Percentiles rank a stretch among this genome's conserved stretches.
phyloP scores from a whole-genome alignment of 768 basidiomycete genomes.

The Pisolithus tinctorius region DNA sequence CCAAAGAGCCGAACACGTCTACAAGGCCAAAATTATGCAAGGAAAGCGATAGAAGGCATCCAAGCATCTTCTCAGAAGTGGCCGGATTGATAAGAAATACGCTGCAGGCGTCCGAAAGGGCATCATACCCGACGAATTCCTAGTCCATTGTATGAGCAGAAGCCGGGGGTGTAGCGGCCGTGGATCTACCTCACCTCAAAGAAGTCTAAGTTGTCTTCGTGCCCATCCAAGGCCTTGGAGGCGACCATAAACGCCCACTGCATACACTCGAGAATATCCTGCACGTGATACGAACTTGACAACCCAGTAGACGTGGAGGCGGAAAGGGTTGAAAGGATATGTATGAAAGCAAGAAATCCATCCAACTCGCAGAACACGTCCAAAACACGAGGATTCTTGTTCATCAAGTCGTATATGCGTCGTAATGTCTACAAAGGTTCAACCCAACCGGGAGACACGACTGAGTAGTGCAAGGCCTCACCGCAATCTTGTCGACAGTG shows the following conservation, averaged over 20 bases:
- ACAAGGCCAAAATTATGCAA: slow-evolving; percentile 57
- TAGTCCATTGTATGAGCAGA: slow-evolving; percentile 2
- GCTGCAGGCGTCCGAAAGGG: slow-evolving; percentile 53
- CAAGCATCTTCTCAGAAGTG: slow-evolving; percentile 51
- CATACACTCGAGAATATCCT: slow-evolving; percentile 44
- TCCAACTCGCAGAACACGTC: slow-evolving; percentile 78
- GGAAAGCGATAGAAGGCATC: slow-evolving; percentile 62
- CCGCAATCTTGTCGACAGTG: slow-evolving; percentile 43
- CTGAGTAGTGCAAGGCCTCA: slow-evolving; percentile 22
- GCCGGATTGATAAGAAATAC: slow-evolving; percentile 41
- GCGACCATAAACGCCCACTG: slow-evolving; percentile 58
- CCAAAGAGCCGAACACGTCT: slow-evolving; percentile 45
- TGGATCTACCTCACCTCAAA: slow-evolving; percentile 50
- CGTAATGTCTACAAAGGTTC: slow-evolving; percentile 41
- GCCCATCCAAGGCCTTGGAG: slow-evolving; percentile 55
- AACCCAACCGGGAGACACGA: not conserved
- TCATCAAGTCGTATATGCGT: slow-evolving; percentile 64
- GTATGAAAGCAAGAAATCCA: slow-evolving; percentile 72
- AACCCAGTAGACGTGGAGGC: slow-evolving; percentile 23
- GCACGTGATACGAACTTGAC: slow-evolving; percentile 27
- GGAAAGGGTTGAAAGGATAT: slow-evolving; percentile 56
- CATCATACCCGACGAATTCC: slow-evolving; percentile 53
- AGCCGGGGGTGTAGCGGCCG: slow-evolving; percentile 28
- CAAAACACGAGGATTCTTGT: slow-evolving; percentile 58
- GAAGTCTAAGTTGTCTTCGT: slow-evolving; percentile 50